These are phyloP conservation scores for Debaryomyces maramus DNA, from an alignment of 805 yeast species.

Conservation along the genomic window DNA sequence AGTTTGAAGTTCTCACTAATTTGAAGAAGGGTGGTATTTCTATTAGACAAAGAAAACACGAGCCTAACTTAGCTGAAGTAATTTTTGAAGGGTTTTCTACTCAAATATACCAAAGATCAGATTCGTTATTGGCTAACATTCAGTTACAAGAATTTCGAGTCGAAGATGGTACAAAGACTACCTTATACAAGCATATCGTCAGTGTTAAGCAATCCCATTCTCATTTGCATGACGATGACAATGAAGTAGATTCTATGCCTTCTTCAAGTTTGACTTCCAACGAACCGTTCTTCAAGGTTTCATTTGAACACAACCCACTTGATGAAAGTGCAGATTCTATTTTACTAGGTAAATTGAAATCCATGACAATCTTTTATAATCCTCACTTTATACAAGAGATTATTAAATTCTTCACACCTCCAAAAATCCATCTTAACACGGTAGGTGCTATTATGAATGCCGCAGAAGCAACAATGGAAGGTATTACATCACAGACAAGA, in stretches of 20 bases:
- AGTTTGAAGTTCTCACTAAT: constrained; percentile 64
- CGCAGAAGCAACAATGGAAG: constrained; percentile 93
- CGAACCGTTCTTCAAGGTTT: constrained; percentile 77
- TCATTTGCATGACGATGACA: constrained; percentile 25
- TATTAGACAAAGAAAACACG: constrained; percentile 44
- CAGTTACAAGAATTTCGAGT: constrained; percentile 79
- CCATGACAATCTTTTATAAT: constrained; percentile 89
- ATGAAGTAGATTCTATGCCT: constrained; percentile 12
- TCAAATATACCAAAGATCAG: constrained; percentile 72
- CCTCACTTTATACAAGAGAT: constrained; percentile 79
- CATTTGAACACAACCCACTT: constrained; percentile 84
- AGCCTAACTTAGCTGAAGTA: constrained; percentile 65
- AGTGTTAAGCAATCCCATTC: constrained; percentile 68
- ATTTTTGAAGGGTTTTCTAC: constrained; percentile 80
- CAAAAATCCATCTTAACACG: constrained; percentile 80
- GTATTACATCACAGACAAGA: constrained; percentile 83
- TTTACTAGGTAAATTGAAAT: constrained; percentile 68
- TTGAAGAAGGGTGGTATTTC: constrained; percentile 77
- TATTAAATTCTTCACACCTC: constrained; percentile 78
- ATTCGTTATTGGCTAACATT: constrained; percentile 70
- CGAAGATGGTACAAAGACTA: constrained; percentile 79
- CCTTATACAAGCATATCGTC: constrained; percentile 84
- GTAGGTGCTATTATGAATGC: constrained; percentile 89
- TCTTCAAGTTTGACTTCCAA: not conserved
- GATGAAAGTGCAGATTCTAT: constrained; percentile 82